Percentiles rank a stretch among this genome's conserved stretches.
Evolutionary conservation across 257 asterid species (phyloP).

Genomic region (Penstemon newberryi): DNA sequence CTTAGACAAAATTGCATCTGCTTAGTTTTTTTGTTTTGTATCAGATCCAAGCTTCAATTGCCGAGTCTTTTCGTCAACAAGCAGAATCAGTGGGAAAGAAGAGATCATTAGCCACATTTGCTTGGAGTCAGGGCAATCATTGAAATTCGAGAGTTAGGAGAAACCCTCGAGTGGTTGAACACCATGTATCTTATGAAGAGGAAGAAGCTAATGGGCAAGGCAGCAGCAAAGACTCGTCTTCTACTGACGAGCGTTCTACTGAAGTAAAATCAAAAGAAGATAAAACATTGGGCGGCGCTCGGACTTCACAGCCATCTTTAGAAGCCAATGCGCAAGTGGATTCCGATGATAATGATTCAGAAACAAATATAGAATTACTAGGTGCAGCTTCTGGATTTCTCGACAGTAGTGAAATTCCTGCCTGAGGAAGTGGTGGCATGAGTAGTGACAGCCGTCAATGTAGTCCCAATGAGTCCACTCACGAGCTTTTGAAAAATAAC

Average conservation of each 20-base stretch:
- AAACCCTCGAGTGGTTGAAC: no score
- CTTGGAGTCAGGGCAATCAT: conserved; percentile 14
- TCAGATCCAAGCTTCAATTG: no score
- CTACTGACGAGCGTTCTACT: conserved; percentile 65
- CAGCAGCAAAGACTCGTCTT: conserved; percentile 82
- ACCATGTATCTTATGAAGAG: no score
- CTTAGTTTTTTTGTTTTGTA: not conserved
- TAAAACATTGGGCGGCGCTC: conserved; percentile 28
- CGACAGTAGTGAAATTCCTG: conserved; percentile 60
- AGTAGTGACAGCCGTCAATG: conserved; percentile 50
- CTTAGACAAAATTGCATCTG: no score
- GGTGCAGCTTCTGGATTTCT: no score
- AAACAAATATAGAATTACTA: no score
- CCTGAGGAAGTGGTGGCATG: conserved; percentile 72
- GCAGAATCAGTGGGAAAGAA: not conserved
- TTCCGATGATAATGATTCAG: no score
- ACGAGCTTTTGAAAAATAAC: conserved; percentile 52
- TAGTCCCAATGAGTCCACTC: conserved; percentile 48
- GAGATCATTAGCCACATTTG: not conserved
- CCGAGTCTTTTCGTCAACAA: no score
- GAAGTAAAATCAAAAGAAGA: conserved; percentile 66
- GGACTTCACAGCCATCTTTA: no score
- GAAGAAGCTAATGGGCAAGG: conserved; percentile 57
- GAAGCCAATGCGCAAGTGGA: no score
- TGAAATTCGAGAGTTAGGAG: conserved; percentile 65